Evolutionary conservation across 371 early-diverging fungal species (phyloP), one percentile per base, ranked within the genome.

Genomic region (Choanephora cucurbitarum): DNA sequence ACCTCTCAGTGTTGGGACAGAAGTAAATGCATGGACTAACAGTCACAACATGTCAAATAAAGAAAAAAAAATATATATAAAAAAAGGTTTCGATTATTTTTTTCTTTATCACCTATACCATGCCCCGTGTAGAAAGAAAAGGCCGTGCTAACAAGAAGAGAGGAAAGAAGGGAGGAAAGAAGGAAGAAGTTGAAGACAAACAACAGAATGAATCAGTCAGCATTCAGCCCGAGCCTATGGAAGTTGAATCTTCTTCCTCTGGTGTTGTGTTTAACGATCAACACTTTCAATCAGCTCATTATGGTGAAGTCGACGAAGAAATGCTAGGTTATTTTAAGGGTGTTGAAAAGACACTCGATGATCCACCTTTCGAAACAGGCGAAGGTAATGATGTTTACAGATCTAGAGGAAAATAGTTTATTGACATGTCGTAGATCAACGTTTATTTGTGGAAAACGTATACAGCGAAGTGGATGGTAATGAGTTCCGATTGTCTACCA

Each of bases 381-480:
- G 91, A 93, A 77, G 89, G 88, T 87, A 73, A n/a, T n/a, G n/a
- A n/a, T n/a, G n/a, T n/a, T n/a, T n/a, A n/a, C n/a, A n/a, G n/a
- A n/a, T n/a, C n/a, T n/a, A n/a, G n/a, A n/a, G n/a, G n/a, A n/a
- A n/a, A n/a, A n/a, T n/a, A n/a, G n/a, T n/a, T n/a, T n/a, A n/a
- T n/a, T n/a, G n/a, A n/a, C n/a, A n/a, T n/a, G n/a, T 11, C 17
- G 33, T 64, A 84, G 91, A 91, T 49, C 84, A 80, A 48, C 75
- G 85, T 17, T 63, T 88, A 21, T 87, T 94, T 66, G 74, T 94
- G 49, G 76, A 81, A 42, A 91, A 89, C 67, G 88, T 91, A 3
- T 93, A 86, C 55, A 66, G 63, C 17, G 94, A 92, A 72, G 80
- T 92, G 13, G 83, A 88, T 33, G 87, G 85, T 50, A 86, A 89